These are phyloP conservation scores for Leucocoprinus sp. DNA, from an alignment of 768 basidiomycete species.

Conservation along the genomic window DNA sequence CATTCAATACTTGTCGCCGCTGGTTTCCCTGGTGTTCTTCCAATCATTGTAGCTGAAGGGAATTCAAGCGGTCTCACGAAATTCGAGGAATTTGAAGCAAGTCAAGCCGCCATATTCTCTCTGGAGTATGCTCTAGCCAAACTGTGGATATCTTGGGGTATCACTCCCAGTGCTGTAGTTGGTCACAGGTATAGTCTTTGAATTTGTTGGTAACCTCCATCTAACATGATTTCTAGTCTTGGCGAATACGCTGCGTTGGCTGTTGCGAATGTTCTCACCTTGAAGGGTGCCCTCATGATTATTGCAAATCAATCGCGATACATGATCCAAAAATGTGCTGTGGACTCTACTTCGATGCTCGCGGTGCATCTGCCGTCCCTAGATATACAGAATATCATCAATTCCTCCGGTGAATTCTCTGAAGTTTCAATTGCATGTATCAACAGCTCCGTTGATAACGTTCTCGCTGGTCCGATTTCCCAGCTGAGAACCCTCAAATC, in stretches of 20 bases:
- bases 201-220: background rate
- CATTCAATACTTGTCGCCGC: constrained; percentile 37
- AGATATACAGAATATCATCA: constrained; percentile 27
- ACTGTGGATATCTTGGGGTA: constrained; percentile 65
- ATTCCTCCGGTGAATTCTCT: constrained; percentile 23
- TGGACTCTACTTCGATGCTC: constrained; percentile 48
- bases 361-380: constrained; percentile 36
- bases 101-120: constrained; percentile 49
- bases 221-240: constrained; percentile 35
- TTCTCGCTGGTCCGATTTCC: constrained; percentile 48
- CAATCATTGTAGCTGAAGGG: constrained; percentile 28
- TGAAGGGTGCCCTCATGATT: constrained; percentile 49
- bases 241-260: constrained; percentile 72
- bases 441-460: constrained; percentile 46
- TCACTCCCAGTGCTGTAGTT: constrained; percentile 47
- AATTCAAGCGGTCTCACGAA: constrained; percentile 6
- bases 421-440: constrained; percentile 47
- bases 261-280: constrained; percentile 45
- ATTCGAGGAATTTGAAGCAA: constrained; percentile 32
- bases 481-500: constrained; percentile 35
- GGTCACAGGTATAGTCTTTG: constrained; percentile 52
- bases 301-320: constrained; percentile 52
- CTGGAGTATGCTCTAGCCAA: constrained; percentile 56
- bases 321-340: constrained; percentile 40
- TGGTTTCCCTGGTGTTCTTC: constrained; percentile 44